Conservation (phyloP, 306 rosid species). For the Quillaja saponaria region DNA sequence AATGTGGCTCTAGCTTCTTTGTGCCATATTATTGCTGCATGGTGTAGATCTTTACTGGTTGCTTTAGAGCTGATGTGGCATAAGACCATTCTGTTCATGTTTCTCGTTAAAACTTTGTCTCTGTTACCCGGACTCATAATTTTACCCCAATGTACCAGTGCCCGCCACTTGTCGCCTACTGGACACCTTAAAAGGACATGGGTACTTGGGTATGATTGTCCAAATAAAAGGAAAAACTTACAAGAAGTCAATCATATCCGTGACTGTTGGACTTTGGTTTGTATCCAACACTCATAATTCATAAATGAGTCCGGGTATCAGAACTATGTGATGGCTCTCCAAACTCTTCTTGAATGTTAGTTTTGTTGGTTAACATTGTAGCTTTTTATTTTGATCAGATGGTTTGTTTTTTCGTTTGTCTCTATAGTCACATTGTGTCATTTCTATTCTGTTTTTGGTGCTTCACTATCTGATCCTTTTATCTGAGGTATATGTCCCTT, state of each 20-base stretch:
- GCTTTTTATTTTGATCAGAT: neutral
- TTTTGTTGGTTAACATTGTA: neutral
- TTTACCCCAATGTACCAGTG: too few relatives aligned
- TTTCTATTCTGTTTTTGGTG: conserved; percentile 15
- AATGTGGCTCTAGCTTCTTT: conserved; percentile 26
- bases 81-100: conserved; percentile 16
- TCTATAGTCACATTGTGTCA: neutral
- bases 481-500: conserved; percentile 21
- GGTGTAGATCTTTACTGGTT: conserved; percentile 55
- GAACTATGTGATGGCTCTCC: neutral
- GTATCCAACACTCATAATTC: too few relatives aligned
- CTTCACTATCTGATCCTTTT: conserved; percentile 46
- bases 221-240: too few relatives aligned
- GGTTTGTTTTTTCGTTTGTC: neutral
- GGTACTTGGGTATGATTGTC: too few relatives aligned
- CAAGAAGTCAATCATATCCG: too few relatives aligned
- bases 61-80: conserved; percentile 57
- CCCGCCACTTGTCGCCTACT: too few relatives aligned
- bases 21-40: conserved; percentile 31
- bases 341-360: neutral
- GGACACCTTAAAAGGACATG: too few relatives aligned
- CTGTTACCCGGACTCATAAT: too few relatives aligned
- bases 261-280: too few relatives aligned
- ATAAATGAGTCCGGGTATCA: too few relatives aligned
- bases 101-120: neutral